Evolutionary conservation across 805 yeast genomes (phyloP), one percentile per base, ranked within the genome.

Genomic region (Teunomyces funiuensis): DNA sequence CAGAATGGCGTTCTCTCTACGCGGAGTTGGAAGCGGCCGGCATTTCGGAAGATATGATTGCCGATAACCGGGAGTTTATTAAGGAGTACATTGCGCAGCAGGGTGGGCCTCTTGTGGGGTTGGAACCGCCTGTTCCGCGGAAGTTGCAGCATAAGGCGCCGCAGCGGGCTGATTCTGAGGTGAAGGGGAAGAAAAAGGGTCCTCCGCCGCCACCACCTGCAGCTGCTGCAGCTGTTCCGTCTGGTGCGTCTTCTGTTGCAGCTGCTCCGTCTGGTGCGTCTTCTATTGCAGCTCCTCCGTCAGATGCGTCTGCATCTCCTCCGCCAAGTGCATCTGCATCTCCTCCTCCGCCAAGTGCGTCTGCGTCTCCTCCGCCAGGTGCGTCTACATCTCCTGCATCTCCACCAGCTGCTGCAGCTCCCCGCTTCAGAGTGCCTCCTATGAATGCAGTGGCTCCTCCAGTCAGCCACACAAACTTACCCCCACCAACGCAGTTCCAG

Each of bases 21-120:
- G 65, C 76, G 6, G 89, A 85, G 54, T 70, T 88, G 40, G 91
- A 83, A 29, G 71, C 76, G 14, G 83, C 85, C 40, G 96, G 96
- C 0, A 88, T 88, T 43, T 63, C 87, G 1, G 95, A 88, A 54
- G 95, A 87, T 50, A 83, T 85, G 90, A 87, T 88, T 58, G 93
- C 90, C 0, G 91, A 85, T 40, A 86, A 88, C 57, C 71, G 89
- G 44, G 86, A 85, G 45, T 86, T 87, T 58, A 85, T 88, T 55
- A 88, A 85, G 59, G 83, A 82, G 40, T 88, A 85, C 55, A 85
- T 88, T 44, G 66, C 79, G 3, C 71, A 82, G 53, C 83, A 80
- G 58, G 88, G 93, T 41, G 85, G 90, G 16, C 83, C 93, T 23
- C 66, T 91, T 61, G 84, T 84, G 20, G 95, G 95, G 1, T 64